Evolutionary conservation across 768 basidiomycete species (phyloP).

Genomic region (Boletus rufocinnamomeus): DNA sequence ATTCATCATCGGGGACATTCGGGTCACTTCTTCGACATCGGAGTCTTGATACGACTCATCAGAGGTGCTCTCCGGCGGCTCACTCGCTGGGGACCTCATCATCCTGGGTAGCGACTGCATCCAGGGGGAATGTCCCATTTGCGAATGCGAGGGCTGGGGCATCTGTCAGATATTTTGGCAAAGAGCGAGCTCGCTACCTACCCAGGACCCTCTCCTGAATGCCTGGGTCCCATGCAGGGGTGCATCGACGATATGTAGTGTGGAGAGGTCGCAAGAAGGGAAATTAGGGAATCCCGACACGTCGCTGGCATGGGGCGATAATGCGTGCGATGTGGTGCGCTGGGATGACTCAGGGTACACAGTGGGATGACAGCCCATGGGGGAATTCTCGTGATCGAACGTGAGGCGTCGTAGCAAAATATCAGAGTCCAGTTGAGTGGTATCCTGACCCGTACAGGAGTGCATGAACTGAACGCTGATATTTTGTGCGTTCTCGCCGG

Average conservation of each 20-base stretch:
- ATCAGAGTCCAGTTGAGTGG: conserved; percentile 29
- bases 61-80: conserved; percentile 33
- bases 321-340: conserved; percentile 29
- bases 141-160: conserved; percentile 22
- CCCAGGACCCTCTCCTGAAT: conserved; percentile 31
- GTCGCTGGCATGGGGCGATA: conserved; percentile 18
- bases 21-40: conserved; percentile 26
- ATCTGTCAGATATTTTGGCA: conserved; percentile 20
- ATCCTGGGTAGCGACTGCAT: conserved; percentile 13
- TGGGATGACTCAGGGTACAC: conserved; percentile 36
- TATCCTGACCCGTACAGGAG: conserved; percentile 24
- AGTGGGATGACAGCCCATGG: conserved; percentile 5
- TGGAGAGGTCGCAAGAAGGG: conserved; percentile 14
- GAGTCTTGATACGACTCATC: conserved; percentile 34
- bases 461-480: conserved; percentile 36
- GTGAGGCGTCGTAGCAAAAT: conserved; percentile 23
- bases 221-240: conserved; percentile 14
- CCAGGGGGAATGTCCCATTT: conserved; percentile 17
- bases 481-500: conserved; percentile 23
- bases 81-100: conserved; percentile 31
- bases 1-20: conserved; percentile 36
- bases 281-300: conserved; percentile 13
- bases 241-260: conserved; percentile 12
- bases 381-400: conserved; percentile 7
- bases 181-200: conserved; percentile 11